Percentiles rank a stretch among this genome's conserved stretches.
Conservation (phyloP, 768 basidiomycete genomes). For the Lactarius pseudohatsudake region DNA sequence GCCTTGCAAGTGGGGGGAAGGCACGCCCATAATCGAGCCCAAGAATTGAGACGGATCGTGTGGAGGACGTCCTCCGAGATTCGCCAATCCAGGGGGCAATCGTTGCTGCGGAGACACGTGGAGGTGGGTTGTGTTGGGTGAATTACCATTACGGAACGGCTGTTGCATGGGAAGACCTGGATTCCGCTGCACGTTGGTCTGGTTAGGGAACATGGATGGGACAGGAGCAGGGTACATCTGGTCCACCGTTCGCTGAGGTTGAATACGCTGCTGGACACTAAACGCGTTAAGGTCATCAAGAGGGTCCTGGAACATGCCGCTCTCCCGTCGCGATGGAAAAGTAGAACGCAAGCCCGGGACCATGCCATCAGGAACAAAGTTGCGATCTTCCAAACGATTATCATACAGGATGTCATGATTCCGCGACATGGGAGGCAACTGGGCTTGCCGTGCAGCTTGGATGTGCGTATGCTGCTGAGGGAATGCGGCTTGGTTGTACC, state of each 20-base stretch:
- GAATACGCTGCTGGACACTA: slow-evolving; percentile 52
- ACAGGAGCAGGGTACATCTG: slow-evolving; percentile 54
- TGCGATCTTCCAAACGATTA: slow-evolving; percentile 70
- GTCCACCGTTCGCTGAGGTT: slow-evolving; percentile 52
- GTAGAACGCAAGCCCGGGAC: slow-evolving; percentile 77
- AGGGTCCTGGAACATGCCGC: slow-evolving; percentile 54
- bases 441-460: slow-evolving; percentile 37
- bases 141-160: slow-evolving; percentile 65
- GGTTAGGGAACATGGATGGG: slow-evolving; percentile 53
- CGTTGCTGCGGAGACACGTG: slow-evolving; percentile 53
- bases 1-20: slow-evolving; percentile 26
- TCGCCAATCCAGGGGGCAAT: slow-evolving; percentile 77
- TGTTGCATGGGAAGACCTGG: slow-evolving; percentile 57
- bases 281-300: slow-evolving; percentile 63
- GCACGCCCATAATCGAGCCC: slow-evolving; percentile 42
- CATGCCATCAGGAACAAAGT: slow-evolving; percentile 81
- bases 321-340: slow-evolving; percentile 60
- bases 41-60: slow-evolving; percentile 72
- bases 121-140: slow-evolving; percentile 55
- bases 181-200: slow-evolving; percentile 49
- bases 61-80: slow-evolving; percentile 78
- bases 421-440: slow-evolving; percentile 41
- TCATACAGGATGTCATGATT: slow-evolving; percentile 72
- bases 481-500: slow-evolving; percentile 32
- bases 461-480: slow-evolving; percentile 35